A percentile compares a stretch with the other conserved stretches of the same genome.
These are phyloP conservation scores for Podospora didyma DNA, from an alignment of 495 filamentous ascomycete genomes.

Conservation along the genomic window DNA sequence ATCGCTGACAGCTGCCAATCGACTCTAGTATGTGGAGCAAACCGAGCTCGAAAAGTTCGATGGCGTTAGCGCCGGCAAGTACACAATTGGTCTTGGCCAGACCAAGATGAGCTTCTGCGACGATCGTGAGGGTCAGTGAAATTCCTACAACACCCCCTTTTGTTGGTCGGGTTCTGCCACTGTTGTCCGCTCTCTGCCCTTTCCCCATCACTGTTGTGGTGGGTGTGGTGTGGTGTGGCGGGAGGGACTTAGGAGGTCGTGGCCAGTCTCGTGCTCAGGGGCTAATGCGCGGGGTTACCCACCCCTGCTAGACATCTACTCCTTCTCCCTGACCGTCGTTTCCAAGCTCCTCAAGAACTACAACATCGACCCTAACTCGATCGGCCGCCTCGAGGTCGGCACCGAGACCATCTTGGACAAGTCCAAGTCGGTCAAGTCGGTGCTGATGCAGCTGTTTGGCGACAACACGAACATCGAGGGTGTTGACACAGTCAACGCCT, in stretches of 20 bases:
- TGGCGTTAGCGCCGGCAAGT: conserved; percentile 90
- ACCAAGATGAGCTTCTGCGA: conserved; percentile 99
- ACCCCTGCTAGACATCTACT: conserved; percentile 85
- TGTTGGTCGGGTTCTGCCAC: background rate
- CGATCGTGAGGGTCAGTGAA: conserved; percentile 83
- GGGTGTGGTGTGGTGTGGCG: conserved; percentile 2
- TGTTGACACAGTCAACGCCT: conserved; percentile 94
- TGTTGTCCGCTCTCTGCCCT: background rate
- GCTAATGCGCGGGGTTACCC: conserved; percentile 23
- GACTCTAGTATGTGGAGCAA: conserved; percentile 89
- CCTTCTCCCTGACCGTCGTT: conserved; percentile 81
- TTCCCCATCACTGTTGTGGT: background rate
- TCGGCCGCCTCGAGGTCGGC: conserved; percentile 94
- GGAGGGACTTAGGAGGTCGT: background rate
- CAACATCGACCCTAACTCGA: conserved; percentile 82
- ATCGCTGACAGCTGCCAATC: conserved; percentile 25
- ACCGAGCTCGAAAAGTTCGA: conserved; percentile 95
- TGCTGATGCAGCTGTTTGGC: conserved; percentile 95
- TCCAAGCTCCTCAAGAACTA: conserved; percentile 90
- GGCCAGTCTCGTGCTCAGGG: conserved; percentile 14
- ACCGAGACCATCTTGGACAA: conserved; percentile 99
- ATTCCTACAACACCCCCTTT: conserved; percentile 3
- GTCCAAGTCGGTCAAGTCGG: conserved; percentile 99
- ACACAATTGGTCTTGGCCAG: conserved; percentile 98
- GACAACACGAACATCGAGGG: conserved; percentile 90